Percentiles rank a stretch among this genome's conserved stretches.
Evolutionary conservation across 306 rosid genomes (phyloP).

Genomic region (Canavalia gladiata): DNA sequence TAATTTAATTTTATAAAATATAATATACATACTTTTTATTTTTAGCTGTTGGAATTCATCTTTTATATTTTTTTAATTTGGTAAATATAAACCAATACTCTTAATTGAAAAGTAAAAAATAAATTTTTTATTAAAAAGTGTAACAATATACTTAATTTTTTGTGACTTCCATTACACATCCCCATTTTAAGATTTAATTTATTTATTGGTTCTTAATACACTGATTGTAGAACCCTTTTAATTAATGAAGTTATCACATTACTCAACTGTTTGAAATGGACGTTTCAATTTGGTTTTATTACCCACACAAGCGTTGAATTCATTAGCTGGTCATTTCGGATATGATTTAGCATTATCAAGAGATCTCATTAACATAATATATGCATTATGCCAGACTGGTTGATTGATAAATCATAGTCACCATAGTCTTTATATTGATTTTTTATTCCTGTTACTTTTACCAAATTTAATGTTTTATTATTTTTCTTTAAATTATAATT

Average conservation of each 20-base stretch:
- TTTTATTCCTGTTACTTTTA: too few relatives aligned
- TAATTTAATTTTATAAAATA: background rate
- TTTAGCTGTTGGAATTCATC: background rate
- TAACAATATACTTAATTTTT: too few relatives aligned
- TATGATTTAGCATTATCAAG: background rate
- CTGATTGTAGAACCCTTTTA: too few relatives aligned
- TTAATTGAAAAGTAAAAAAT: too few relatives aligned
- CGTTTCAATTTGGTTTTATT: background rate
- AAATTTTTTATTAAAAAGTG: too few relatives aligned
- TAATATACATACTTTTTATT: background rate
- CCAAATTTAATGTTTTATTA: too few relatives aligned
- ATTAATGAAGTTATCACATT: background rate
- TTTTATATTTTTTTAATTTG: background rate
- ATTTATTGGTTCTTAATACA: too few relatives aligned
- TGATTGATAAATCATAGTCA: background rate
- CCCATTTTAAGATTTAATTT: too few relatives aligned
- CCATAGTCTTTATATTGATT: background rate
- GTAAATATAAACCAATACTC: too few relatives aligned
- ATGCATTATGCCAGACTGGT: conserved; percentile 1
- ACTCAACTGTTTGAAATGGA: background rate
- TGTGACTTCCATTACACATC: too few relatives aligned
- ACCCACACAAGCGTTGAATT: background rate
- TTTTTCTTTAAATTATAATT: too few relatives aligned
- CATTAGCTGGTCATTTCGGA: background rate
- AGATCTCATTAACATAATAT: background rate